A percentile compares a stretch with the other conserved stretches of the same genome.
phyloP scores from a whole-genome alignment of 2,329 filamentous ascomycete species.

The Colletotrichum sublineola region DNA sequence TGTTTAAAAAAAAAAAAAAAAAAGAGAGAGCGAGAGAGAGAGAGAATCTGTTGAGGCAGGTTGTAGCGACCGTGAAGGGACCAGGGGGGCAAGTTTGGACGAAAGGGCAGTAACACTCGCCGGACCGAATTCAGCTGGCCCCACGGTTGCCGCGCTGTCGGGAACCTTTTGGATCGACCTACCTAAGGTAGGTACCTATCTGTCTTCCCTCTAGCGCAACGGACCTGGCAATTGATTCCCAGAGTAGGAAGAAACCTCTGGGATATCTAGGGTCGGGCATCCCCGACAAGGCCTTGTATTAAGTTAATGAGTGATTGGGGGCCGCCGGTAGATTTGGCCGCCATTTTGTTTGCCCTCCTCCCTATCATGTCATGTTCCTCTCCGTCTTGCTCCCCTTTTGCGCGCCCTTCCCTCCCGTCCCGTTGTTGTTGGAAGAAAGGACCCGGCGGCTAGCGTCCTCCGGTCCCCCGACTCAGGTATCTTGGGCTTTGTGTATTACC shows the following conservation, averaged over 20 bases:
- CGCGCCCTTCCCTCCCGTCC: background rate
- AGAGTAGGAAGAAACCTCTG: constrained; percentile 19
- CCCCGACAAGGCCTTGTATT: constrained; percentile 26
- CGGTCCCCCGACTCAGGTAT: constrained; percentile 21
- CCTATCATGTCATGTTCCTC: too few relatives aligned
- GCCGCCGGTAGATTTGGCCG: constrained; percentile 34
- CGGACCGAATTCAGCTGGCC: constrained; percentile 2
- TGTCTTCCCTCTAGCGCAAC: constrained; percentile 20
- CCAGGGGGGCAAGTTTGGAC: constrained; percentile 36
- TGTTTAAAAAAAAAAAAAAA: too few relatives aligned
- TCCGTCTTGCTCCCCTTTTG: background rate
- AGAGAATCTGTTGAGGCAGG: background rate
- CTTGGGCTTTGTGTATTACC: background rate
- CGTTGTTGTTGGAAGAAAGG: background rate
- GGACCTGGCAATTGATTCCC: constrained; percentile 25
- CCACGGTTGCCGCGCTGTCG: constrained; percentile 41
- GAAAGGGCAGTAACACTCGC: constrained; percentile 20
- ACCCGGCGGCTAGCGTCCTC: background rate
- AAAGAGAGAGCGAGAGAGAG: too few relatives aligned
- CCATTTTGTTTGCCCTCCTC: constrained; percentile 2
- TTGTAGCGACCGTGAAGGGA: constrained; percentile 20
- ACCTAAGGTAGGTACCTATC: background rate
- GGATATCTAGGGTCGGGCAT: constrained; percentile 13
- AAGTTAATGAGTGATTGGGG: constrained; percentile 27
- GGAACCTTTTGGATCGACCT: constrained; percentile 22